These are phyloP conservation scores for Entamoeba invadens DNA, from an alignment of 208 protist genomes.

Conservation along the genomic window DNA sequence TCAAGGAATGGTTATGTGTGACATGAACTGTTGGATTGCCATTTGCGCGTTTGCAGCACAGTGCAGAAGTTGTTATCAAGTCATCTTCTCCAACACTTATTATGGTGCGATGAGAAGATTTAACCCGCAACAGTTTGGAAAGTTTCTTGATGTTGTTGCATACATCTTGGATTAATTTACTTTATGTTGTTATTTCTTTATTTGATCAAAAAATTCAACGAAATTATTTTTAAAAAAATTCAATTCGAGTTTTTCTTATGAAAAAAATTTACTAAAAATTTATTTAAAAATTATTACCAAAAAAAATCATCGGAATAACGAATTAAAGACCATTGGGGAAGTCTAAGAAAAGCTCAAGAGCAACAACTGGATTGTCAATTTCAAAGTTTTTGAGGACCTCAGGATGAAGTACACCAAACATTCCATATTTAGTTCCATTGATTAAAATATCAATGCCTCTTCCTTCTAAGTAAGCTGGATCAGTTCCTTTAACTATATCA, in stretches of 20 bases:
- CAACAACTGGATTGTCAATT: slow-evolving; percentile 14
- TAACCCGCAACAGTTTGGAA: neutral
- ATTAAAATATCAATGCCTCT: slow-evolving; percentile 13
- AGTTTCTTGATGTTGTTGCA: neutral
- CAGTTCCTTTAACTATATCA: neutral
- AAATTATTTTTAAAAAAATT: neutral
- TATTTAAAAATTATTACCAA: no score
- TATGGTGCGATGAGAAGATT: neutral
- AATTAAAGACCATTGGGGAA: neutral
- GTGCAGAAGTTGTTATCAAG: neutral
- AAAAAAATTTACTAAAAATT: no score
- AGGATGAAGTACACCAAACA: slow-evolving; percentile 14
- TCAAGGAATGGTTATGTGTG: neutral
- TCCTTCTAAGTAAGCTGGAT: slow-evolving; percentile 5
- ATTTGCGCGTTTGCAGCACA: neutral
- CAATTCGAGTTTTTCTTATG: no score
- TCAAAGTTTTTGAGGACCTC: slow-evolving; percentile 23
- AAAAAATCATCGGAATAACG: no score
- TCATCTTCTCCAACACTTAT: neutral
- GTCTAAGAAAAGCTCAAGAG: slow-evolving; percentile 34
- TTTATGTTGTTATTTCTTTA: neutral
- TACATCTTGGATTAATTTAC: neutral
- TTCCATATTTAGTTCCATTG: slow-evolving; percentile 17
- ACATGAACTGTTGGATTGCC: neutral
- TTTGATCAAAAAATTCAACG: neutral